Evolutionary conservation across 1,284 basidiomycete genomes (phyloP).

Genomic region (Moesziomyces antarcticus): DNA sequence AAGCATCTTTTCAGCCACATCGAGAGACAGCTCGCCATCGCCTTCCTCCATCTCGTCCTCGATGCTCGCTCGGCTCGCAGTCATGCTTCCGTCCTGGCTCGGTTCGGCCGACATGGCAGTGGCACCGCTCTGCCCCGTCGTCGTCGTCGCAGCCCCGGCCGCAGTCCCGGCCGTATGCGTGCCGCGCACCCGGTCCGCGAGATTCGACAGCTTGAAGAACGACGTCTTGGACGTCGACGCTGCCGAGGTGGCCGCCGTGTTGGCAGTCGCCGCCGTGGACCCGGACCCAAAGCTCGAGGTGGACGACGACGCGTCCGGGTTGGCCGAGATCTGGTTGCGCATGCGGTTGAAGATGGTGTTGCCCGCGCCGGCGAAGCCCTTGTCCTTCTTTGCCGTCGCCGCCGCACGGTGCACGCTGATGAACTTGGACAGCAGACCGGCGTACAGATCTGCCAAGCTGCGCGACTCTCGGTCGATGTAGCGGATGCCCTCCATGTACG

Average conservation of each 20-base stretch:
- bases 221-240: slow-evolving; percentile 37
- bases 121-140: background rate
- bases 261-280: slow-evolving; percentile 13
- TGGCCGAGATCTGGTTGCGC: slow-evolving; percentile 86
- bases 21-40: slow-evolving; percentile 59
- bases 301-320: slow-evolving; percentile 71
- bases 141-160: slow-evolving; percentile 3
- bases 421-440: slow-evolving; percentile 79
- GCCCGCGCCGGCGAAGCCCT: slow-evolving; percentile 68
- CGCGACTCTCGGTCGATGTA: slow-evolving; percentile 93
- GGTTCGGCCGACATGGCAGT: slow-evolving; percentile 17
- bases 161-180: slow-evolving; percentile 16
- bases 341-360: slow-evolving; percentile 85
- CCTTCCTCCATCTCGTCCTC: slow-evolving; percentile 45
- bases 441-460: slow-evolving; percentile 85
- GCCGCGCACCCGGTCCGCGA: slow-evolving; percentile 59
- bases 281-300: slow-evolving; percentile 23
- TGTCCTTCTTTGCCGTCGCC: slow-evolving; percentile 22
- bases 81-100: slow-evolving; percentile 16
- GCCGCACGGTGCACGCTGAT: slow-evolving; percentile 80
- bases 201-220: slow-evolving; percentile 62
- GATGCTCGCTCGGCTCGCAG: slow-evolving; percentile 4
- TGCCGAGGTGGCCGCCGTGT: slow-evolving; percentile 35
- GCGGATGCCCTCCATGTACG: slow-evolving; percentile 85
- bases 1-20: slow-evolving; percentile 62